Evolutionary conservation across 805 yeast genomes (phyloP).

Genomic region (Starmerella etchellsii): DNA sequence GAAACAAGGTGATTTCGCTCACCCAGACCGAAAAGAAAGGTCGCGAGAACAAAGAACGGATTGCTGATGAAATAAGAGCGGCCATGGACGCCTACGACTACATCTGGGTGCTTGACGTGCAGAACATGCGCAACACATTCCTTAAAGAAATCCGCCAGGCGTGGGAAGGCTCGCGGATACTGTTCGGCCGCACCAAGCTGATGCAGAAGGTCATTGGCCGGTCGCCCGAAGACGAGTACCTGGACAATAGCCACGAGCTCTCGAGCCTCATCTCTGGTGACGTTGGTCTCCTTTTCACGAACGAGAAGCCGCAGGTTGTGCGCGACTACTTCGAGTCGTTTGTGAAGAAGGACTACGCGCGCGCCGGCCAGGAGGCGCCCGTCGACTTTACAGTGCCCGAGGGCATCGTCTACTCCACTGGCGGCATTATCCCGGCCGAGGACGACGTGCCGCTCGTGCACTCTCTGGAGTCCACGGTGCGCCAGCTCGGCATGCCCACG

Average conservation of each 20-base stretch:
- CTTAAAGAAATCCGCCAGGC: conserved; percentile 83
- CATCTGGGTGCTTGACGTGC: conserved; percentile 75
- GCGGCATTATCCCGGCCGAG: conserved; percentile 78
- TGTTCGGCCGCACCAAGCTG: conserved; percentile 87
- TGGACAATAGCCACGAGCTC: conserved; percentile 65
- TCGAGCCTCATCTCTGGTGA: conserved; percentile 57
- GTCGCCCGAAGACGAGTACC: conserved; percentile 77
- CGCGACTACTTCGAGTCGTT: conserved; percentile 71
- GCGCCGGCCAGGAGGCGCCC: conserved; percentile 80
- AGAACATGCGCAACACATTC: conserved; percentile 91
- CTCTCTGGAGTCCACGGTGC: conserved; percentile 82
- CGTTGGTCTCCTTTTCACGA: conserved; percentile 77
- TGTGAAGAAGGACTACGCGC: conserved; percentile 66
- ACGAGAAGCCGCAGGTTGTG: conserved; percentile 84
- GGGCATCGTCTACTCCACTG: conserved; percentile 88
- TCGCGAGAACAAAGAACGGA: conserved; percentile 76
- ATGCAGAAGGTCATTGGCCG: conserved; percentile 86
- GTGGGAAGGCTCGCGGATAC: conserved; percentile 81
- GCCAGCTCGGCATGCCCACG: conserved; percentile 86
- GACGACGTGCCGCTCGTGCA: conserved; percentile 97
- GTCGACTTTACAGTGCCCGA: conserved; percentile 74
- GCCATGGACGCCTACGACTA: conserved; percentile 65
- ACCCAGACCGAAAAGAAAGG: conserved; percentile 97
- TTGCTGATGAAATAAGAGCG: conserved; percentile 80
- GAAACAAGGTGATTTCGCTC: conserved; percentile 88